A percentile compares a stretch with the other conserved stretches of the same genome.
phyloP scores from a whole-genome alignment of 495 filamentous ascomycete species.

The Pyrenopolyporus hunteri region DNA sequence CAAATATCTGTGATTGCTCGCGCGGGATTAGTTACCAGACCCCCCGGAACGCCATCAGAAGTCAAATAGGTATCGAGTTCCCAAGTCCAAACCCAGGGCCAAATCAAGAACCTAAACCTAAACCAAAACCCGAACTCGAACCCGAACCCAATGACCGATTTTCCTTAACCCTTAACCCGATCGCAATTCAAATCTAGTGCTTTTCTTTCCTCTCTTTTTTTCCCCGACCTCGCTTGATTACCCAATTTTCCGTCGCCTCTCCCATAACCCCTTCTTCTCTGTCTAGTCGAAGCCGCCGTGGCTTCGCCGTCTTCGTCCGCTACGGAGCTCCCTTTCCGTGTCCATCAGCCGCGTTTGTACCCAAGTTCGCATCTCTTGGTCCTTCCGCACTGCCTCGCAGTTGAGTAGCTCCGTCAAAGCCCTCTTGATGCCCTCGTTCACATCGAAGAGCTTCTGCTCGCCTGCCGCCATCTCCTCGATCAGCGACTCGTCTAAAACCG shows the following conservation, averaged over 20 bases:
- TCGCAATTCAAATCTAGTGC: conserved; percentile 8
- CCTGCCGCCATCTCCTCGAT: conserved; percentile 55
- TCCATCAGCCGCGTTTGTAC: conserved; percentile 68
- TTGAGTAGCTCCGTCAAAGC: conserved; percentile 71
- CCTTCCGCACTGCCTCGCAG: conserved; percentile 60
- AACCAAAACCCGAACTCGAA: not conserved
- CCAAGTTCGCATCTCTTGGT: conserved; percentile 65
- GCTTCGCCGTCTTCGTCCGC: conserved; percentile 51
- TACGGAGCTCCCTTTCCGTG: conserved; percentile 64
- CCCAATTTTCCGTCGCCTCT: conserved; percentile 1
- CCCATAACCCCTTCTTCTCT: not conserved
- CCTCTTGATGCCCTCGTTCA: conserved; percentile 69
- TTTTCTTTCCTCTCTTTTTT: conserved; percentile 15
- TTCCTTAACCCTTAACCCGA: not conserved
- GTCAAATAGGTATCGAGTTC: conserved; percentile 37
- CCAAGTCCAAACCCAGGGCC: conserved; percentile 10
- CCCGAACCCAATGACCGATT: no score
- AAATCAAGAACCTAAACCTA: conserved; percentile 3
- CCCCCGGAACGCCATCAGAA: conserved; percentile 27
- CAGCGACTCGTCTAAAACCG: conserved; percentile 46
- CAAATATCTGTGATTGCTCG: not conserved
- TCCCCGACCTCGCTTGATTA: no score
- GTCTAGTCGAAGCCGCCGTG: conserved; percentile 34
- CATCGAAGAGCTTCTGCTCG: conserved; percentile 60
- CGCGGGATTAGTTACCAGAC: not conserved